Conservation (phyloP, 306 rosid genomes). For the Cicer chorassanicum region DNA sequence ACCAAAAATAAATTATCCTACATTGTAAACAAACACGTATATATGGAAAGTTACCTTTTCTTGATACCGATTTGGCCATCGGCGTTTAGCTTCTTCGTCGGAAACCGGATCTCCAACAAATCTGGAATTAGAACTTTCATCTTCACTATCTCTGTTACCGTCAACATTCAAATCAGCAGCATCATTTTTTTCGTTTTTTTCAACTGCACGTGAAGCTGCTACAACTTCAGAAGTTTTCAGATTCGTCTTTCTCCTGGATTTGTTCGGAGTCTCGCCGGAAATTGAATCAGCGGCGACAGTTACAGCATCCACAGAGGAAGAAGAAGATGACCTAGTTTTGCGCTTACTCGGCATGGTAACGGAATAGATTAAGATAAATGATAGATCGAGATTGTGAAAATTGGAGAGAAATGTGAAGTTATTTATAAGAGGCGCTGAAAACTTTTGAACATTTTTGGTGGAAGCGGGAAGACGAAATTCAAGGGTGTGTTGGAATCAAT, state of each 20-base stretch:
- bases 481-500: not conserved
- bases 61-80: constrained; percentile 68
- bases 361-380: not conserved
- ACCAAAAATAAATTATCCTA: too few relatives aligned
- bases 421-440: not conserved
- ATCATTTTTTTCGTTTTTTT: not conserved
- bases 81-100: constrained; percentile 50
- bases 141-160: not conserved
- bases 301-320: not conserved
- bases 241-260: not conserved
- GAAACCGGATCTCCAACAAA: constrained; percentile 54
- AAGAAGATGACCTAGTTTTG: not conserved
- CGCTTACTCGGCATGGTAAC: constrained; percentile 41
- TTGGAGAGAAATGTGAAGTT: not conserved
- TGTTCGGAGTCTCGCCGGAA: not conserved
- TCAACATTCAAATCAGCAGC: not conserved
- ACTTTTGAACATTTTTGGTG: not conserved
- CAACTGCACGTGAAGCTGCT: not conserved
- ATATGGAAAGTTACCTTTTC: constrained; percentile 36
- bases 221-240: not conserved
- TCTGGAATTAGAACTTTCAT: not conserved
- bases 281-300: not conserved
- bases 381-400: not conserved
- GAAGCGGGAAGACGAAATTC: not conserved
- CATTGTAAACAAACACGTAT: too few relatives aligned